phyloP scores from a whole-genome alignment of 257 asterid species.

The Agastache rugosa region DNA sequence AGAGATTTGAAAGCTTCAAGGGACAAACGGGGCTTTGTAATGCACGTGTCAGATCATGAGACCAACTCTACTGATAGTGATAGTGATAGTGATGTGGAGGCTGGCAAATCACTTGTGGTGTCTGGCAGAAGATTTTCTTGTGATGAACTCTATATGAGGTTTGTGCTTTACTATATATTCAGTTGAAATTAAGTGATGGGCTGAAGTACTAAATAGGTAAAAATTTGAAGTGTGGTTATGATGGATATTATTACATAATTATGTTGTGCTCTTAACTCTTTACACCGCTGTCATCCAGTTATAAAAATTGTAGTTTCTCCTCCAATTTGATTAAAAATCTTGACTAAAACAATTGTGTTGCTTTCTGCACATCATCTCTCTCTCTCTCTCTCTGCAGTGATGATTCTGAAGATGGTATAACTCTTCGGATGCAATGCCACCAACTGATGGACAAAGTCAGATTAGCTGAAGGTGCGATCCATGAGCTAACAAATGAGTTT shows the following conservation, averaged over 20 bases:
- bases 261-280: slow-evolving; percentile 9
- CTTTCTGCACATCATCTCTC: slow-evolving; percentile 8
- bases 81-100: slow-evolving; percentile 50
- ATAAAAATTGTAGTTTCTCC: background rate
- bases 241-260: background rate
- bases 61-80: slow-evolving; percentile 46
- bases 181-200: slow-evolving; percentile 11
- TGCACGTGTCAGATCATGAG: slow-evolving; percentile 58
- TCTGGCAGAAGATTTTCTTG: slow-evolving; percentile 60
- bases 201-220: background rate
- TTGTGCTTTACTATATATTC: slow-evolving; percentile 23
- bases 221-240: background rate
- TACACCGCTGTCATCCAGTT: background rate
- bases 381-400: slow-evolving; percentile 47
- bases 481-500: slow-evolving; percentile 65
- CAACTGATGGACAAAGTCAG: slow-evolving; percentile 67
- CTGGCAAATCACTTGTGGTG: slow-evolving; percentile 36
- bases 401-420: slow-evolving; percentile 56
- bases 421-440: slow-evolving; percentile 45
- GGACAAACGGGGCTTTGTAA: slow-evolving; percentile 58
- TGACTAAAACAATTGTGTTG: slow-evolving; percentile 9
- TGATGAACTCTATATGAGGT: slow-evolving; percentile 71
- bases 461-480: slow-evolving; percentile 67
- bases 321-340: slow-evolving; percentile 4
- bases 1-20: slow-evolving; percentile 54